Evolutionary conservation across 1,284 basidiomycete genomes (phyloP).

Genomic region (Moesziomyces parantarcticus): DNA sequence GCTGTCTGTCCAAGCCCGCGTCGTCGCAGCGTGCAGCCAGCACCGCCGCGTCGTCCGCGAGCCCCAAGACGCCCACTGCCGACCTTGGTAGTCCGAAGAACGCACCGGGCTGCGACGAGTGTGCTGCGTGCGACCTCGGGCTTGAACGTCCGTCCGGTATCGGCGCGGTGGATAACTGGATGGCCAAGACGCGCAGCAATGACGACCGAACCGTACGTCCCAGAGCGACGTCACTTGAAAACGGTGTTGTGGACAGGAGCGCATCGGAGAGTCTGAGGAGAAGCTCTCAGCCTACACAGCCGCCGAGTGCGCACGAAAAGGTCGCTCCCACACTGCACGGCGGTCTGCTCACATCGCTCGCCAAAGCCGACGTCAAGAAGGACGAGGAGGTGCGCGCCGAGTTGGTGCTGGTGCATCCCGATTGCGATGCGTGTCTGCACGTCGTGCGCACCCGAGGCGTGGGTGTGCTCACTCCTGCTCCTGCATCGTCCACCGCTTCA

Average conservation of each 20-base stretch:
- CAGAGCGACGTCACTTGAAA: constrained; percentile 1
- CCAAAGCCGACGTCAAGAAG: background rate
- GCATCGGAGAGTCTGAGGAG: background rate
- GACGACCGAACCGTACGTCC: background rate
- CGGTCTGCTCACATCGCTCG: constrained; percentile 19
- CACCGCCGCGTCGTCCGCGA: constrained; percentile 22
- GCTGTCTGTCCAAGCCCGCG: constrained; percentile 31
- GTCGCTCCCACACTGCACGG: constrained; percentile 21
- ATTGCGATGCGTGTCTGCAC: constrained; percentile 31
- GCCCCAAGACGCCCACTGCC: constrained; percentile 22
- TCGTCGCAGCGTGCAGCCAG: constrained; percentile 8
- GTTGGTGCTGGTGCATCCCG: constrained; percentile 40
- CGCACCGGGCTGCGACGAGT: constrained; percentile 41
- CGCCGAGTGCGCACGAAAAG: background rate
- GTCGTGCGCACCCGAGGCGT: constrained; percentile 34
- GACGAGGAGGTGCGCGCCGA: constrained; percentile 27
- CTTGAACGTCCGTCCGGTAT: constrained; percentile 53
- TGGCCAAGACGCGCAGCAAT: constrained; percentile 23
- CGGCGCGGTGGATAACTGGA: constrained; percentile 47
- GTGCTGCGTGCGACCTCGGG: constrained; percentile 55
- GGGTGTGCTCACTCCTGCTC: constrained; percentile 30
- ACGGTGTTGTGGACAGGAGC: background rate
- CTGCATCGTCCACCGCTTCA: background rate
- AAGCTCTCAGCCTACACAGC: background rate
- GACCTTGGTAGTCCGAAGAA: background rate